These are phyloP conservation scores for Hyphodiscus hymeniophilus DNA, from an alignment of 495 filamentous ascomycete species.

Conservation along the genomic window DNA sequence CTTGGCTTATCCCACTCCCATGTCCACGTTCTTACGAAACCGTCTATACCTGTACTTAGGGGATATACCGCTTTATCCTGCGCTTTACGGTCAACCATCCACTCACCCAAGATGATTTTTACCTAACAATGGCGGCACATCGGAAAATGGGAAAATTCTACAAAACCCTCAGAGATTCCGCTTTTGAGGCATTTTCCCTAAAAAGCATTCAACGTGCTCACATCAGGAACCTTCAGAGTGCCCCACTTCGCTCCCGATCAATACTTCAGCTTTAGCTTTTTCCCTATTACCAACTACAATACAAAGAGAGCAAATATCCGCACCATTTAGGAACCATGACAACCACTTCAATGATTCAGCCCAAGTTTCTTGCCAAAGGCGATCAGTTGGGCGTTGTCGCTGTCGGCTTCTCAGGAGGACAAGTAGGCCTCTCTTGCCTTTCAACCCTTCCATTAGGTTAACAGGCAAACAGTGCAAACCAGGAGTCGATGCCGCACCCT, in stretches of 20 bases:
- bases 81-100: conserved; percentile 2
- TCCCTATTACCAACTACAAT: neutral
- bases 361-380: conserved; percentile 72
- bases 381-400: conserved; percentile 85
- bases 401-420: conserved; percentile 94
- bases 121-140: conserved; percentile 4
- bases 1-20: conserved; percentile 10
- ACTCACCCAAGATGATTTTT: conserved; percentile 3
- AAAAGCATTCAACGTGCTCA: neutral
- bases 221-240: neutral
- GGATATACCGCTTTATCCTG: conserved; percentile 7
- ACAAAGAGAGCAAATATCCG: neutral
- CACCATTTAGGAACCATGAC: conserved; percentile 36
- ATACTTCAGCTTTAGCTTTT: neutral
- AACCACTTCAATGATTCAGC: conserved; percentile 61
- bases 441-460: conserved; percentile 5
- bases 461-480: conserved; percentile 62
- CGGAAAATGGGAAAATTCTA: neutral
- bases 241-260: conserved; percentile 1
- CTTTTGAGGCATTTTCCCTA: neutral
- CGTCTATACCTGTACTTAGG: conserved; percentile 10
- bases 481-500: conserved; percentile 88
- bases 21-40: neutral
- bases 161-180: neutral
- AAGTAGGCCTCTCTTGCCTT: conserved; percentile 49